These are phyloP conservation scores for Mimosa pudica DNA, from an alignment of 306 rosid genomes.

Conservation along the genomic window DNA sequence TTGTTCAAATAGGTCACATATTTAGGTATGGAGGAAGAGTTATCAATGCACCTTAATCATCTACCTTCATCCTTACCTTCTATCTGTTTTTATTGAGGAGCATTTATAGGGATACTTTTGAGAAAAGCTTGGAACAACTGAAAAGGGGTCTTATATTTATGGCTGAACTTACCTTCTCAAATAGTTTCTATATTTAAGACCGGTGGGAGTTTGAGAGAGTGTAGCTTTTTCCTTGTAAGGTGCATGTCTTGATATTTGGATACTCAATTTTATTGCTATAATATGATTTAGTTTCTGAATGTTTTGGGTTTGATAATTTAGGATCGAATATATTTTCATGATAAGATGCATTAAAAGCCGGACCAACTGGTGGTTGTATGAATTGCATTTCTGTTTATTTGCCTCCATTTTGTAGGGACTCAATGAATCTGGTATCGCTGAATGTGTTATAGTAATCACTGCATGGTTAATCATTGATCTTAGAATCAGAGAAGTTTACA, in stretches of 20 bases:
- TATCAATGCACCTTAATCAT: too few species aligned
- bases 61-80: too few species aligned
- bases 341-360: neutral
- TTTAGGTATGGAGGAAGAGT: too few species aligned
- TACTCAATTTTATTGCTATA: neutral
- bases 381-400: constrained; percentile 1
- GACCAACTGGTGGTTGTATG: neutral
- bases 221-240: neutral
- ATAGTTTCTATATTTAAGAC: too few species aligned
- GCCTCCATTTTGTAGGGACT: neutral
- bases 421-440: neutral
- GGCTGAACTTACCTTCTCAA: too few species aligned
- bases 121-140: too few species aligned
- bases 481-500: neutral
- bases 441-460: neutral
- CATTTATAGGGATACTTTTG: too few species aligned
- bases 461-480: neutral
- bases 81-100: too few species aligned
- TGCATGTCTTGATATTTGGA: neutral
- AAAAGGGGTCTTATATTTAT: too few species aligned
- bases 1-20: too few species aligned
- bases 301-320: neutral
- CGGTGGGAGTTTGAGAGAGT: neutral
- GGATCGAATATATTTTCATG: neutral
- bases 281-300: neutral